Percentiles rank a stretch among this genome's conserved stretches.
Evolutionary conservation across 257 asterid genomes (phyloP).

Genomic region (Rubia yunnanensis): DNA sequence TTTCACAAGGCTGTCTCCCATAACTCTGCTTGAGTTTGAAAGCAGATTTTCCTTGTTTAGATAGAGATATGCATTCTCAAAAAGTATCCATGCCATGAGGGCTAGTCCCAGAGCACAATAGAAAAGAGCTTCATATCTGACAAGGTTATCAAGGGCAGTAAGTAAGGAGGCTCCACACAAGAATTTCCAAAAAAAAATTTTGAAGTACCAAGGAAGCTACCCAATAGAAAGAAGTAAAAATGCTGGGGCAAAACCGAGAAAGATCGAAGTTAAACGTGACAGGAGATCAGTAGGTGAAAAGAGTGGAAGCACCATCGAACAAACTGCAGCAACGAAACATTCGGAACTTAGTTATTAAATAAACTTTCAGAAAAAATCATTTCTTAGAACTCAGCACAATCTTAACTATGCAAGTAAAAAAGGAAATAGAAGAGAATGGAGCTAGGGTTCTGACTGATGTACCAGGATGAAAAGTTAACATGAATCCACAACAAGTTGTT

Average conservation of each 20-base stretch:
- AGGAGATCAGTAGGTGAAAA: slow-evolving; percentile 67
- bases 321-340: slow-evolving; percentile 28
- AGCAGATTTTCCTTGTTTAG: slow-evolving; percentile 34
- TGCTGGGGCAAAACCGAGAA: slow-evolving; percentile 93
- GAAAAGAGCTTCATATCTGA: slow-evolving; percentile 94
- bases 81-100: slow-evolving; percentile 84
- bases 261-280: slow-evolving; percentile 78
- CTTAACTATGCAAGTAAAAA: neutral
- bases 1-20: slow-evolving; percentile 37
- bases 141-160: slow-evolving; percentile 11
- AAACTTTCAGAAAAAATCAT: neutral
- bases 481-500: neutral
- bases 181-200: neutral
- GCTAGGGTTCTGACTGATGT: neutral
- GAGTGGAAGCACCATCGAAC: slow-evolving; percentile 80
- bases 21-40: slow-evolving; percentile 28
- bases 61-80: slow-evolving; percentile 59
- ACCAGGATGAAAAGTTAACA: neutral
- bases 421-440: neutral
- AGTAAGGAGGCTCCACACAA: slow-evolving; percentile 4
- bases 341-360: neutral
- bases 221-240: slow-evolving; percentile 93
- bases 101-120: slow-evolving; percentile 85
- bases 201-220: slow-evolving; percentile 33
- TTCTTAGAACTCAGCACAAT: neutral